Base-by-base conservation (phyloP, 1,284 basidiomycete genomes). In the Rhizopogon parksii region DNA sequence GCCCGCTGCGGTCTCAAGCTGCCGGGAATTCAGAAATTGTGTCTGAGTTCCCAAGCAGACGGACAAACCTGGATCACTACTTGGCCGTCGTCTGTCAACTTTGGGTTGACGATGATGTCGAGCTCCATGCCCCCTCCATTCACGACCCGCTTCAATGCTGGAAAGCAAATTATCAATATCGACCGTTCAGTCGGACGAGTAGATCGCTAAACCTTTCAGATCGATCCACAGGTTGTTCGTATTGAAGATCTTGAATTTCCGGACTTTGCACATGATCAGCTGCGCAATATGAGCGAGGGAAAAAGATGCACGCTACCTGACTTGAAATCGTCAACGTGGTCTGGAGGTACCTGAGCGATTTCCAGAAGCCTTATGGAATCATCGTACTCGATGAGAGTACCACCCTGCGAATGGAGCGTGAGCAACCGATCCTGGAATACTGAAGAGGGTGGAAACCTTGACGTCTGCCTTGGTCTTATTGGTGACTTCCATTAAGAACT, bases 391-490 rank as follows among this genome's bases (percentile, higher is more conserved):
- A 95, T 91, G 62, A 95, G 78, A 52, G 94, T 97, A 71, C 94
- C 94, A 78, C 95, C 95, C 83, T 79, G 47, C n/a, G n/a, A 43
- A 40, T 40, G 39, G 45, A 17, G 2, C 15, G 11, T 50, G 17
- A 49, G 48, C 3, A 48, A 7, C 14, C 14, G 11, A 14, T 17
- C 11, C n/a, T 11, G 8, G 25, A 19, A 30, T 9, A 19, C 17
- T 6, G 47, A n/a, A n/a, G 14, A 25, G 32, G 25, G n/a, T 27
- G 27, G 53, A 53, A 52, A 70, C 77, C 76, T 97, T 96, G 72
- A 98, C 85, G 70, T 98, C 94, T 54, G 94, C 95, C 80, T 96
- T 97, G 67, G 94, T 97, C 84, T 97, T 97, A 79, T 97, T 92
- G 9, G 94, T 97, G 57, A 97, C 91, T 74, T 97, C 94, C 91